phyloP scores from a whole-genome alignment of 2,329 filamentous ascomycete species.

The Pseudodiploospora longispora region DNA sequence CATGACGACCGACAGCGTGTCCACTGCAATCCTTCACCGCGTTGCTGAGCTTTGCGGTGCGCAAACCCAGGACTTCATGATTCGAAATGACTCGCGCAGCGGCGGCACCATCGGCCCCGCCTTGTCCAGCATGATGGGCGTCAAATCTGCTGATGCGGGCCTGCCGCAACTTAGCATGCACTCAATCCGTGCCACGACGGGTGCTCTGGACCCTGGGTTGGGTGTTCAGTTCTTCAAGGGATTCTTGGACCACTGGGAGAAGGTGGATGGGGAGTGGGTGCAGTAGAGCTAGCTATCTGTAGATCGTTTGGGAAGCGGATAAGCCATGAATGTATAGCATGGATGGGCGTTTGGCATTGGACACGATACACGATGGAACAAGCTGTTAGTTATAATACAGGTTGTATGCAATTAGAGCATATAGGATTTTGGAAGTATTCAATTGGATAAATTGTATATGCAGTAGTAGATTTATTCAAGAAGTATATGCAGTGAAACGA shows the following conservation, averaged over 20 bases:
- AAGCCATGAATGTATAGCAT: too few relatives aligned
- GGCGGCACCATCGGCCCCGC: constrained; percentile 95
- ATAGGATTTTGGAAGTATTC: too few relatives aligned
- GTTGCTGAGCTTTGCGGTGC: constrained; percentile 67
- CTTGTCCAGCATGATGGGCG: constrained; percentile 71
- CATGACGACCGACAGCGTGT: constrained; percentile 90
- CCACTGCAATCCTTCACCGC: constrained; percentile 69
- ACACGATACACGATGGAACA: too few relatives aligned
- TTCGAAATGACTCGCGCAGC: constrained; percentile 80
- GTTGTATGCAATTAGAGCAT: too few relatives aligned
- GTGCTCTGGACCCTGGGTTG: constrained; percentile 75
- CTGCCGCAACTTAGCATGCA: constrained; percentile 94
- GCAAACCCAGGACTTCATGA: constrained; percentile 82
- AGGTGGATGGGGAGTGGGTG: constrained; percentile 73
- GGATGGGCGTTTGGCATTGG: too few relatives aligned
- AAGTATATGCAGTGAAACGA: too few relatives aligned
- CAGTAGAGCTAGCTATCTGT: neutral
- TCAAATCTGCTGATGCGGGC: constrained; percentile 77
- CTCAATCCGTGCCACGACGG: constrained; percentile 80
- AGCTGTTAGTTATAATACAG: too few relatives aligned
- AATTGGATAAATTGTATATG: too few relatives aligned
- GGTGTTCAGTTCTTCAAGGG: constrained; percentile 84
- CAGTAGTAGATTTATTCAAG: too few relatives aligned
- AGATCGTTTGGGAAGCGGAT: too few relatives aligned
- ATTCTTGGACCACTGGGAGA: constrained; percentile 80